A percentile compares a stretch with the other conserved stretches of the same genome.
These are phyloP conservation scores for Raffaelea arxii DNA, from an alignment of 2,329 filamentous ascomycete genomes.

Conservation along the genomic window DNA sequence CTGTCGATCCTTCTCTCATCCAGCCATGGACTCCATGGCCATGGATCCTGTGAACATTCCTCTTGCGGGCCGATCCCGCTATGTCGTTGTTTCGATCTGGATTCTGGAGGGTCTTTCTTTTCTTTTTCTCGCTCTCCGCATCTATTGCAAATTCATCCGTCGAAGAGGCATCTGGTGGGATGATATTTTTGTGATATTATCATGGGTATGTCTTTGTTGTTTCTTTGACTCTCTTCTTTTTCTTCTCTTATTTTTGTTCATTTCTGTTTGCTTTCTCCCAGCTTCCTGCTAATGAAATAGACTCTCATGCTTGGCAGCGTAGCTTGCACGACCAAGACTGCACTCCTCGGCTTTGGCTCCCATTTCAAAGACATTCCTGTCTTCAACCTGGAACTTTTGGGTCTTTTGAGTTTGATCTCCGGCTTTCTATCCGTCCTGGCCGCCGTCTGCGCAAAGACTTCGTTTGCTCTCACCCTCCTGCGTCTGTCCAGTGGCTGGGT, in stretches of 20 bases:
- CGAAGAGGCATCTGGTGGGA: conserved; percentile 16
- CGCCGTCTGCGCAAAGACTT: conserved; percentile 24
- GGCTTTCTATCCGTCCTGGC: conserved; percentile 19
- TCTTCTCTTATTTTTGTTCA: conserved; percentile 15
- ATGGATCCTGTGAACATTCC: no score
- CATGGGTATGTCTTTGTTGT: conserved; percentile 10
- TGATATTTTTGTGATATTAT: conserved; percentile 15
- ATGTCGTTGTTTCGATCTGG: conserved; percentile 1
- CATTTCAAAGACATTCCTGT: conserved; percentile 10
- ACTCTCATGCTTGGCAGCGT: conserved; percentile 1
- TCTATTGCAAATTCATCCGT: conserved; percentile 12
- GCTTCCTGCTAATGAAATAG: background rate
- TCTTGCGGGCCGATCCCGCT: background rate
- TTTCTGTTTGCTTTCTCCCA: background rate
- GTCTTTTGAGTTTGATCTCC: conserved; percentile 12
- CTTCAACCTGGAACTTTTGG: conserved; percentile 6
- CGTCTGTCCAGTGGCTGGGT: conserved; percentile 18
- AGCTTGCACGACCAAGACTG: background rate
- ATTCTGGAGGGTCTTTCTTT: background rate
- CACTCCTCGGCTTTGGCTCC: conserved; percentile 13
- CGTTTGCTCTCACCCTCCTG: conserved; percentile 24
- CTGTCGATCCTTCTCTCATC: no score
- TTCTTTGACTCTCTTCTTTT: background rate
- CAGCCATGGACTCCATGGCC: no score
- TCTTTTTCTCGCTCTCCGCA: conserved; percentile 2